Percentiles rank a stretch among this genome's conserved stretches.
phyloP scores from a whole-genome alignment of 2,329 filamentous ascomycete species.

The Colletotrichum graminicola region DNA sequence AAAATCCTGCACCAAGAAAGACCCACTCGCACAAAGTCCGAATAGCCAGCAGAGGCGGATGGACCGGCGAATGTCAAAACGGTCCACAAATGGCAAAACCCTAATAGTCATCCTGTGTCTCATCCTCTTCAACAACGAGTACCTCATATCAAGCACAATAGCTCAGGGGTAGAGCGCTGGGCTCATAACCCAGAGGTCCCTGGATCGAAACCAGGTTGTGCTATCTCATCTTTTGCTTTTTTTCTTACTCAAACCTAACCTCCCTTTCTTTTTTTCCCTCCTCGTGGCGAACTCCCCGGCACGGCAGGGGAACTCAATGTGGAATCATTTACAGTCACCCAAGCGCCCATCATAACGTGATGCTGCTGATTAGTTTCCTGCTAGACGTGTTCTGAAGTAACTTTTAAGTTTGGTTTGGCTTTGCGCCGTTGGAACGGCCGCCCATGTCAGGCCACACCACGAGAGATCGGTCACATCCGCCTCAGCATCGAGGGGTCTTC shows the following conservation, averaged over 20 bases:
- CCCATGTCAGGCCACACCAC: background rate
- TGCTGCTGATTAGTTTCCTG: background rate
- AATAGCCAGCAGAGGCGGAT: no score
- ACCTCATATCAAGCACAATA: constrained; percentile 26
- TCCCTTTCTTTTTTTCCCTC: background rate
- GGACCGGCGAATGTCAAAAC: no score
- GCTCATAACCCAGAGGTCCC: constrained; percentile 40
- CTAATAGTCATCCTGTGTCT: background rate
- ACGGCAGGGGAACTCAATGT: background rate
- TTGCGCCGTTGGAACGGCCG: background rate
- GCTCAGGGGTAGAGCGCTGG: constrained; percentile 41
- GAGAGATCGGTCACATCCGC: background rate
- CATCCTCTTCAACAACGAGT: accelerated
- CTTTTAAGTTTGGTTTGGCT: background rate
- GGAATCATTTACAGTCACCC: background rate
- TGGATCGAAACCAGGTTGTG: constrained; percentile 39
- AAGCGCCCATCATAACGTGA: background rate
- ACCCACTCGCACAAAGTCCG: constrained; percentile 3
- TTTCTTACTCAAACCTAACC: accelerated
- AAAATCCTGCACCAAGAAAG: constrained; percentile 1
- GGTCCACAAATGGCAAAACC: background rate
- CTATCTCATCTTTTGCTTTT: background rate
- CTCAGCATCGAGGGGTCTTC: background rate
- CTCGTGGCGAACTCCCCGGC: background rate
- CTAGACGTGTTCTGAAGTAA: background rate